Conservation (phyloP, 371 early-diverging fungal species). For the Fennellomyces sp. region DNA sequence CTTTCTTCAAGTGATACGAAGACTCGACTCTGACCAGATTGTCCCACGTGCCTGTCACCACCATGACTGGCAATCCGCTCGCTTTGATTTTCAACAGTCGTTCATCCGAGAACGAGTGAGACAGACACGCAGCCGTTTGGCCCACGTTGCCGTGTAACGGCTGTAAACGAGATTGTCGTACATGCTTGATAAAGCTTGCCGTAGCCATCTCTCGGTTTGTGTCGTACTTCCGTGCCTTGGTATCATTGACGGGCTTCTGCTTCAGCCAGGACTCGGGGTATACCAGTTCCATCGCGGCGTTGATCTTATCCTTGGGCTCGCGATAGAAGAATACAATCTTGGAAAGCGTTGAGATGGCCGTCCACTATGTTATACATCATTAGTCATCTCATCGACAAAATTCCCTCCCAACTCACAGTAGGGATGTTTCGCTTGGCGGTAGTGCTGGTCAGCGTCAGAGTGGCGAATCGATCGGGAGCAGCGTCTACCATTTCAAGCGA, state of each 20-base stretch:
- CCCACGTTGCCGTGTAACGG: slow-evolving; percentile 37
- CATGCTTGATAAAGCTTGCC: slow-evolving; percentile 23
- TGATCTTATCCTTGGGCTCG: slow-evolving; percentile 36
- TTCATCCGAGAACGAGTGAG: slow-evolving; percentile 38
- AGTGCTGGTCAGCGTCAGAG: slow-evolving; percentile 48
- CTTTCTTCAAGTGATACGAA: slow-evolving; percentile 34
- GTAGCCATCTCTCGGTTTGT: slow-evolving; percentile 39
- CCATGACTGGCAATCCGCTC: slow-evolving; percentile 35
- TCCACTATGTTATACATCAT: slow-evolving; percentile 37
- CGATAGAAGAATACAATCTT: slow-evolving; percentile 32
- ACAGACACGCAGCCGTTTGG: slow-evolving; percentile 39
- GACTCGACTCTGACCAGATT: slow-evolving; percentile 32
- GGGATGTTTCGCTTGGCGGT: slow-evolving; percentile 45
- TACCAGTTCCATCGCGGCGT: slow-evolving; percentile 35
- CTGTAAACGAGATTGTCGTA: slow-evolving; percentile 28
- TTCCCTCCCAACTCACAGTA: slow-evolving; percentile 38
- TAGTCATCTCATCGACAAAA: not conserved
- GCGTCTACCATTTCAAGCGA: slow-evolving; percentile 57
- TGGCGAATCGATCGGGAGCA: slow-evolving; percentile 36
- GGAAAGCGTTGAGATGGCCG: slow-evolving; percentile 29
- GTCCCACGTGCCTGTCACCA: slow-evolving; percentile 45
- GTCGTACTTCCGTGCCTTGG: slow-evolving; percentile 6
- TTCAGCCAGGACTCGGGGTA: slow-evolving; percentile 40
- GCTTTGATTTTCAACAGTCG: slow-evolving; percentile 28
- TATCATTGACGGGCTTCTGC: slow-evolving; percentile 20